Conservation (phyloP, 768 basidiomycete genomes). For the Leccinellum luteum region DNA sequence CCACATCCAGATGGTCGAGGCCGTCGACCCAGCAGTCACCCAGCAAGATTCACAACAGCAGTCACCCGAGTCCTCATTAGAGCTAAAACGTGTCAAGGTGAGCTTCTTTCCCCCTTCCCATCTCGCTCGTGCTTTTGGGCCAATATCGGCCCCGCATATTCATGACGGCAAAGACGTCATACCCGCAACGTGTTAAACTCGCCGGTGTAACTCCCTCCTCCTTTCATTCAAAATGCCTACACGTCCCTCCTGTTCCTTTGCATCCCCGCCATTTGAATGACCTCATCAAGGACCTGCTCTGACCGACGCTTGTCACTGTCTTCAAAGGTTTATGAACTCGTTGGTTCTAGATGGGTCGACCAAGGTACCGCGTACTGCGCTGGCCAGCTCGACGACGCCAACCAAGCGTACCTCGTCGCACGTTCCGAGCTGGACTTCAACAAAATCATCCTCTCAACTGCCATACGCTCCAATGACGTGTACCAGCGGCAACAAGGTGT, state of each 20-base stretch:
- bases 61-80: conserved; percentile 63
- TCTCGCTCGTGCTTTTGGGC: conserved; percentile 13
- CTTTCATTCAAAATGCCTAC: conserved; percentile 17
- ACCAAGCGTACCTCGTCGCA: conserved; percentile 81
- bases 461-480: conserved; percentile 78
- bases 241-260: conserved; percentile 19
- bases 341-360: conserved; percentile 90
- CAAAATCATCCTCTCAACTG: conserved; percentile 73
- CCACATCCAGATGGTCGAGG: conserved; percentile 34
- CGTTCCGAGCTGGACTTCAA: conserved; percentile 72
- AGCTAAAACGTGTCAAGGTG: conserved; percentile 85
- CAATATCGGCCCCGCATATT: conserved; percentile 18
- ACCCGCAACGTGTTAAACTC: conserved; percentile 24
- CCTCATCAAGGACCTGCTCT: conserved; percentile 31
- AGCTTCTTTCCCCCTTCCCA: conserved; percentile 29
- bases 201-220: conserved; percentile 5
- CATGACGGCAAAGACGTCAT: conserved; percentile 21
- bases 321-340: conserved; percentile 88
- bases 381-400: conserved; percentile 77
- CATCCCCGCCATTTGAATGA: conserved; percentile 26
- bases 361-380: conserved; percentile 96
- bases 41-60: conserved; percentile 61
- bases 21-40: conserved; percentile 37
- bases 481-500: conserved; percentile 85
- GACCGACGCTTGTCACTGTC: conserved; percentile 27